Conservation (phyloP, 2,329 filamentous ascomycete species). For the Xylariaceae sp. region DNA sequence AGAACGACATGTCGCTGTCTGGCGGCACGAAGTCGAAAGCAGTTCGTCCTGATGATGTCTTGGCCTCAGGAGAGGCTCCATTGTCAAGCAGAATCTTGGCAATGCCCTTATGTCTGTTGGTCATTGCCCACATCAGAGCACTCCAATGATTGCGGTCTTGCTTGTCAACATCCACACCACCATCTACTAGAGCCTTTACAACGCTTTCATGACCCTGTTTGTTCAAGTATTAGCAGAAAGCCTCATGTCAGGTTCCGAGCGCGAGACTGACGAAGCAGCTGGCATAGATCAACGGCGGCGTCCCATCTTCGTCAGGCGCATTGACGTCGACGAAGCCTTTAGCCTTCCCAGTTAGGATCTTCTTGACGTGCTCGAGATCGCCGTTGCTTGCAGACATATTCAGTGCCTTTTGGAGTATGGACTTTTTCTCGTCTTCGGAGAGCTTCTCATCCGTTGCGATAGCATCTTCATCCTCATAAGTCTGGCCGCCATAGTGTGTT, state of each 20-base stretch:
- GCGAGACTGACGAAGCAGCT: slow-evolving; percentile 78
- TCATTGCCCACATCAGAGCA: slow-evolving; percentile 99
- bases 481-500: slow-evolving; percentile 70
- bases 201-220: slow-evolving; percentile 79
- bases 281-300: slow-evolving; percentile 93
- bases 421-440: slow-evolving; percentile 70
- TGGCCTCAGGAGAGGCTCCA: slow-evolving; percentile 91
- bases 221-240: slow-evolving; percentile 5
- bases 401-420: slow-evolving; percentile 78
- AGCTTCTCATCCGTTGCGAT: slow-evolving; percentile 72
- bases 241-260: not conserved
- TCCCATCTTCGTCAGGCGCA: slow-evolving; percentile 87
- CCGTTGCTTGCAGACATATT: slow-evolving; percentile 97
- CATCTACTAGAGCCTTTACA: slow-evolving; percentile 76
- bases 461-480: slow-evolving; percentile 73
- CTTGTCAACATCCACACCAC: slow-evolving; percentile 83
- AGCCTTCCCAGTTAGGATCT: slow-evolving; percentile 69
- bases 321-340: slow-evolving; percentile 79
- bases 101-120: slow-evolving; percentile 93
- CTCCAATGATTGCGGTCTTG: slow-evolving; percentile 98
- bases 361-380: slow-evolving; percentile 75
- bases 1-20: slow-evolving; percentile 94
- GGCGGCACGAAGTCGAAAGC: slow-evolving; percentile 94
- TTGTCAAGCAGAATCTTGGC: slow-evolving; percentile 89
- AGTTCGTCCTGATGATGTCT: slow-evolving; percentile 88